Evolutionary conservation across 1,284 basidiomycete species (phyloP), one percentile per base, ranked within the genome.

Genomic region (Leucoagaricus sp.): DNA sequence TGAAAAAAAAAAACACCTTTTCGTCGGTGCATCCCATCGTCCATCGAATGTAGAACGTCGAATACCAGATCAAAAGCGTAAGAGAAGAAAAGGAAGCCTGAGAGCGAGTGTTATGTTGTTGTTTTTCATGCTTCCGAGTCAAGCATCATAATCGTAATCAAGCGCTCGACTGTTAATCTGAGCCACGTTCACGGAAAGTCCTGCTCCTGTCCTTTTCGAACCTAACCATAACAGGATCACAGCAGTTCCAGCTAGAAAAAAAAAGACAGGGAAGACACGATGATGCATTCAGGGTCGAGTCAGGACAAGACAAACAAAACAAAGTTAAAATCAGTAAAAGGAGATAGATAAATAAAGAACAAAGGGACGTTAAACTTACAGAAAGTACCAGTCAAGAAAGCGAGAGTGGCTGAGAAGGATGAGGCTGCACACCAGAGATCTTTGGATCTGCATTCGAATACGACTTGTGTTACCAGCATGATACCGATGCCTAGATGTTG

Each of bases 371-470:
- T 19, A 23, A 26, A 12, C 66, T 63, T 49, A 68, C 67, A 67
- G 21, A 65, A 65, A 33, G 67, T 58, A 19, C 67, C 64, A 3
- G 66, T 69, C 50, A 68, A 65, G 54, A 69, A 68, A 5, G 67
- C 67, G 0, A 69, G 63, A 13, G 67, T 64, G 42, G 63, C 66
- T 13, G 67, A 68, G 58, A 71, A 71, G 54, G 65, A 65, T 2
- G 65, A 67, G n/a, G 65, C 65, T 1, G 69, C 65, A 47, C 69
- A 71, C 67, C 69, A 69, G 13, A 68, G 60, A 12, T 58, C 66
- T 52, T 68, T 65, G 33, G 61, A 61, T 23, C 58, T 55, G 57
- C 67, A 71, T 51, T 69, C 68, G 58, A 58, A 62, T 12, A 64
- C 64, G 61, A 64, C 67, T 50, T 69, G 69, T 8, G 66, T 65